A percentile compares a stretch with the other conserved stretches of the same genome.
Conservation (phyloP, 2,329 filamentous ascomycete species). For the Microsporum audouinii region DNA sequence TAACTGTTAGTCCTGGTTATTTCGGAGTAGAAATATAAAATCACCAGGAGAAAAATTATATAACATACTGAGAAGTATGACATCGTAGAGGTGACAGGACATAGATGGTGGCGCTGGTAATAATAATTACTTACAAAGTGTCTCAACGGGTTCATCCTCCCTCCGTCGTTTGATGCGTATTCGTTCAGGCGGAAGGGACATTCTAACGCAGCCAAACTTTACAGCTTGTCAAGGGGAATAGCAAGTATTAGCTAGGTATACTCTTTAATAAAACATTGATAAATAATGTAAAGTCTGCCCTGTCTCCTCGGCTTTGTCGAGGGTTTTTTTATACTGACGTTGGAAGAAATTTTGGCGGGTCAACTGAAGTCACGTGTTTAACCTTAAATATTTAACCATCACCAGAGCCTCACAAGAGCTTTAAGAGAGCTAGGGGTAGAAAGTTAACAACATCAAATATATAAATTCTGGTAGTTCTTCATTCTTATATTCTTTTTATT, state of each 20-base stretch:
- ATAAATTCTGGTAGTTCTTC: neutral
- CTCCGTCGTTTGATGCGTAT: slow-evolving; percentile 47
- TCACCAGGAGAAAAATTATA: neutral
- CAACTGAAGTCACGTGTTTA: neutral
- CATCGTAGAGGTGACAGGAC: neutral
- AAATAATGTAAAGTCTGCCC: neutral
- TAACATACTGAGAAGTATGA: neutral
- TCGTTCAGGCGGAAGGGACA: slow-evolving; percentile 39
- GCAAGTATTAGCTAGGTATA: neutral
- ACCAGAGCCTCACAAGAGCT: no score
- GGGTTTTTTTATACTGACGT: neutral
- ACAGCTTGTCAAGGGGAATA: neutral
- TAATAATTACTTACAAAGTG: slow-evolving; percentile 37
- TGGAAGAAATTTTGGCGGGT: neutral
- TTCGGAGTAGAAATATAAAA: neutral
- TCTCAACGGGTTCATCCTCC: slow-evolving; percentile 46
- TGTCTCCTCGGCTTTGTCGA: neutral
- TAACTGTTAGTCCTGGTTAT: neutral
- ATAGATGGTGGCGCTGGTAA: neutral
- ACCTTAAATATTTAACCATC: neutral
- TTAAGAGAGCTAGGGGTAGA: neutral
- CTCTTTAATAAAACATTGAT: neutral
- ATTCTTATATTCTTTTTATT: no score
- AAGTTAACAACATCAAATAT: neutral
- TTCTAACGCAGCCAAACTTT: slow-evolving; percentile 15